Conservation (phyloP, 768 basidiomycete species). For the Agaricus blazei region DNA sequence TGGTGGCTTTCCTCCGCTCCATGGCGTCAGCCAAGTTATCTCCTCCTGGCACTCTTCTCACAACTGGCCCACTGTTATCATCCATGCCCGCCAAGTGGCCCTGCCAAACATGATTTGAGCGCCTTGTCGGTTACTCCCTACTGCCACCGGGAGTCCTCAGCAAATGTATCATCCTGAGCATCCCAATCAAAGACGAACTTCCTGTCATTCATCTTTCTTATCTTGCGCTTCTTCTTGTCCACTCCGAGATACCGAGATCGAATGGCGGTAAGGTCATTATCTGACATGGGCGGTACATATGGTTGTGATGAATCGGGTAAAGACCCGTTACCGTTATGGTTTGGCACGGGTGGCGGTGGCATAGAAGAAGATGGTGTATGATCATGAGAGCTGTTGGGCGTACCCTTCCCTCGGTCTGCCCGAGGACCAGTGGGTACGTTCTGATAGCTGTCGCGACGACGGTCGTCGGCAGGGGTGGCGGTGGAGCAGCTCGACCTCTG, state of each 20-base stretch:
- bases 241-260: conserved; percentile 94
- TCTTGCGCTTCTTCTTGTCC: conserved; percentile 90
- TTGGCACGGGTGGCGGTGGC: conserved; percentile 34
- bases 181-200: conserved; percentile 99
- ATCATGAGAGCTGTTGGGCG: conserved; percentile 14
- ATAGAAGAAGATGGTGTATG: conserved; percentile 35
- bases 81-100: conserved; percentile 86
- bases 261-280: conserved; percentile 75
- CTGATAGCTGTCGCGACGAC: conserved; percentile 45
- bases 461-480: conserved; percentile 25
- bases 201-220: conserved; percentile 91
- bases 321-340: conserved; percentile 29
- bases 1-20: conserved; percentile 77
- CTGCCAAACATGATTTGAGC: conserved; percentile 88
- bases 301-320: conserved; percentile 28
- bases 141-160: conserved; percentile 70
- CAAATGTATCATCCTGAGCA: conserved; percentile 89
- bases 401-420: conserved; percentile 56
- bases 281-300: conserved; percentile 66
- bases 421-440: conserved; percentile 84
- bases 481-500: conserved; percentile 27
- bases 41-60: conserved; percentile 29
- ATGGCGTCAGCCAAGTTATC: conserved; percentile 71
- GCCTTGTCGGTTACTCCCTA: conserved; percentile 69
- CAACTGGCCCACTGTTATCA: conserved; percentile 53